phyloP scores from a whole-genome alignment of 2,329 filamentous ascomycete species.

The Diaporthe sp. region DNA sequence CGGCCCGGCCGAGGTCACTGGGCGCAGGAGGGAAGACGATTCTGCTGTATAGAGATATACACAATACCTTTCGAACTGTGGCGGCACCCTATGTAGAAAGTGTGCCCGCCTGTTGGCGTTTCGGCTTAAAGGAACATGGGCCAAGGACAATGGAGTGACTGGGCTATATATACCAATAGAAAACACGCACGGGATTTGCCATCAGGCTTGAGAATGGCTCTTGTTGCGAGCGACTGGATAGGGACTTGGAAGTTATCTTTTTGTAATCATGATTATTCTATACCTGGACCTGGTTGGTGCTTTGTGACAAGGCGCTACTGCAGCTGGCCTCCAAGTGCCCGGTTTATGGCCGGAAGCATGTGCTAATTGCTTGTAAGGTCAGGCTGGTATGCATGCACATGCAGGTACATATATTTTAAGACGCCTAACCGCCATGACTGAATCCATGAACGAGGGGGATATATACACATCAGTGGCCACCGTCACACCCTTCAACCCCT shows the following conservation, averaged over 20 bases:
- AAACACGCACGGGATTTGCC: constrained; percentile 18
- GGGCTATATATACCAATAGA: constrained; percentile 41
- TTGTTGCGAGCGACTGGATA: constrained; percentile 30
- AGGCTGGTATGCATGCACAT: background rate
- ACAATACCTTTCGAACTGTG: constrained; percentile 19
- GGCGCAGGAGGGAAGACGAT: constrained; percentile 38
- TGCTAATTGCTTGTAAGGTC: background rate
- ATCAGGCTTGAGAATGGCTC: constrained; percentile 11
- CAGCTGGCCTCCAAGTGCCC: background rate
- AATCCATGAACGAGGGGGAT: background rate
- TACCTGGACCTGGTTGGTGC: background rate
- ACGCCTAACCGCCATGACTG: background rate
- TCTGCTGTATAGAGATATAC: constrained; percentile 40
- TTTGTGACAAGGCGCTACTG: background rate
- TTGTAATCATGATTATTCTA: constrained; percentile 26
- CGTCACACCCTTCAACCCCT: background rate
- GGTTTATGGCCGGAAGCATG: background rate
- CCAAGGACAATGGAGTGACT: constrained; percentile 21
- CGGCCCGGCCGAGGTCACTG: constrained; percentile 26
- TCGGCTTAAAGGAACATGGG: constrained; percentile 27
- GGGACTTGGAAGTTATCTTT: constrained; percentile 19
- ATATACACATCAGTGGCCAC: background rate
- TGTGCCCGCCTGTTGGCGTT: constrained; percentile 34
- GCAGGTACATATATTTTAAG: background rate
- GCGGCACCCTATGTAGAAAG: constrained; percentile 1